Base-by-base conservation (phyloP, 805 yeast genomes). In the Lipomyces japonicus region DNA sequence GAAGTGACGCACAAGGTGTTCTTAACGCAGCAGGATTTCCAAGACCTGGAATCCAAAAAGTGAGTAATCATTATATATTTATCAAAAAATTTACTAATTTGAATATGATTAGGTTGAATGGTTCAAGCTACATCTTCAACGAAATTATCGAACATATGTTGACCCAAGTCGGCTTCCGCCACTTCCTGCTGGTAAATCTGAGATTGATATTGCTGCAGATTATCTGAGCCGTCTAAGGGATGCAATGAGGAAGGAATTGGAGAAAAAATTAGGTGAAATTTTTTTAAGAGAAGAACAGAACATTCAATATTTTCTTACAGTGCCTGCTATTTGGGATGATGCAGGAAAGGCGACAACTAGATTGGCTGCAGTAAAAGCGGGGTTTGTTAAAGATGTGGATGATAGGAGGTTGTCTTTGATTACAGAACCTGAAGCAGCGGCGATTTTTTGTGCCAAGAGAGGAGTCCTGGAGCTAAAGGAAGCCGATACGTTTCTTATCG, bases 341-440 rank as follows among this genome's bases (percentile, higher is more conserved):
- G 43, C 58, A 2, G 58, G 53, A 25, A 52, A 53, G 31, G 25
- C 37, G 10, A 24, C 36, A 10, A 54, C 58, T 10, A 48, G 58
- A 4, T 42, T 28, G 31, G 58, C 58, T 7, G 58, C 58, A 3
- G 53, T 53, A 3, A 41, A 25, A 1, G 58, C 58, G 14, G 58
- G 58, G n/a, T 42, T 54, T 31, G 48, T 54, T 14, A 19, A 47
- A 4, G 44, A 40, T 34, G 24, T 38, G 3, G 26, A 43, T 21
- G 58, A 47, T 19, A 36, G 44, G 2, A 36, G 48, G 19, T 40
- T 54, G 16, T 30, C 41, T 6, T 42, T 54, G 18, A 53, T 54
- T 32, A 54, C 50, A 3, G 58, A 54, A 36, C 58, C 58, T 3
- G 58, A 54, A 30, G 58, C 58, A 5, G 58, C 58, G 4, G 57